Conservation (phyloP, 768 basidiomycete species). For the Rhodocollybia butyracea region DNA sequence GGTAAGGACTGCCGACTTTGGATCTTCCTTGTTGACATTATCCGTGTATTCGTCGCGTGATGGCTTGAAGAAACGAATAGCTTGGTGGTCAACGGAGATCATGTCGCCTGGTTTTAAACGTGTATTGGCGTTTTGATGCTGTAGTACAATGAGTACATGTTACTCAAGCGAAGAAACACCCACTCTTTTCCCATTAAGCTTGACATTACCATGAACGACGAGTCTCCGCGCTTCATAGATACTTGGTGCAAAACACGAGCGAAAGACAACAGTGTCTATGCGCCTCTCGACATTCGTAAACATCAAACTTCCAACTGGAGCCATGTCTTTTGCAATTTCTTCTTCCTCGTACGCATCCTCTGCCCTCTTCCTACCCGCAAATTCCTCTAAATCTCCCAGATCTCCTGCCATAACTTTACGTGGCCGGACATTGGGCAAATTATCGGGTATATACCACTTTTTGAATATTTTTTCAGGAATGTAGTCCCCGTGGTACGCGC, state of each 20-base stretch:
- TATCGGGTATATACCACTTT: conserved; percentile 88
- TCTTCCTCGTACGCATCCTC: conserved; percentile 47
- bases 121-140: conserved; percentile 85
- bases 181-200: conserved; percentile 89
- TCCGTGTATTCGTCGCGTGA: conserved; percentile 32
- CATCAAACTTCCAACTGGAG: conserved; percentile 95
- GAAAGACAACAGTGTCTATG: conserved; percentile 89
- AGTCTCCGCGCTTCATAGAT: conserved; percentile 87
- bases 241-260: conserved; percentile 83
- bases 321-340: conserved; percentile 59
- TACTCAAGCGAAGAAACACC: conserved; percentile 20
- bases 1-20: conserved; percentile 21
- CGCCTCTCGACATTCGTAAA: conserved; percentile 91
- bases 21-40: conserved; percentile 23
- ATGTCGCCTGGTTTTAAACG: conserved; percentile 93
- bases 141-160: conserved; percentile 4
- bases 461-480: conserved; percentile 93
- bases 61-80: conserved; percentile 68
- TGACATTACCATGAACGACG: conserved; percentile 83
- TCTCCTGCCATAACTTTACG: conserved; percentile 45
- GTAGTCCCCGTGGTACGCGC: conserved; percentile 94
- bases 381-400: conserved; percentile 48
- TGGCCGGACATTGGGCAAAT: conserved; percentile 82
- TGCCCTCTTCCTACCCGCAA: conserved; percentile 53
- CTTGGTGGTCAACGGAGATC: conserved; percentile 81